Base-by-base conservation (phyloP, 371 early-diverging fungal species). In the Mortierella sp. region DNA sequence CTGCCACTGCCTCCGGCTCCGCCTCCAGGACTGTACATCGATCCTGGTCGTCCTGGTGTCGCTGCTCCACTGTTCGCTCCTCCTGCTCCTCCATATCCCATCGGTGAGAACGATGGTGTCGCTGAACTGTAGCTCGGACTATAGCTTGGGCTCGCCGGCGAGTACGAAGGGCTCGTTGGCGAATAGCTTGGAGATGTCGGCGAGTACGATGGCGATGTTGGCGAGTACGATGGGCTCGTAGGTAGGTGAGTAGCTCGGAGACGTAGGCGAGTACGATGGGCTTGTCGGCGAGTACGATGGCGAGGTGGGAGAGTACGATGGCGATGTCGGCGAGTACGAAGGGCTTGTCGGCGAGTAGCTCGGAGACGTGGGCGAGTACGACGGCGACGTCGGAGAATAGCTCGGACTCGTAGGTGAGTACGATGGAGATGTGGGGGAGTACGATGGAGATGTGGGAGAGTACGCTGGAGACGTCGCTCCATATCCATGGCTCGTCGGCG, bases 131-230 rank as follows among this genome's bases (percentile, higher is more conserved):
- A 72, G 58, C 66, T 93, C 1, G 96, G 96, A 0, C 86, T 76
- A 66, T 89, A 93, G 70, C 86, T 84, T 16, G 94, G 93, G 30
- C 83, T 80, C 7, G 91, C 91, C 0, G 93, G 95, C 1, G 83
- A 75, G 68, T 88, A 92, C 66, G 85, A 83, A 18, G 94, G 93
- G 23, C 81, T 75, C 4, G 91, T 91, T 0, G 92, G 94, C 1
- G 84, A 84, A 73, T 96, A 95, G 51, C 86, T 85, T 11, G 96
- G 96, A 30, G 86, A 84, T 1, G 94, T 93, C 29, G 98, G 96
- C 7, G 16, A 82, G 71, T 93, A 94, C 53, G 84, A 81, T n/a
- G 91, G 90, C 19, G 86, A 85, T 1, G 94, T 92, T 7, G 77
- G 81, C 28, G 80, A 77, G 56, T 80, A 81, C 43, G 68, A 58